Percentiles rank a stretch among this genome's conserved stretches.
These are phyloP conservation scores for Fusarium udum DNA, from an alignment of 2,329 filamentous ascomycete genomes.

Conservation along the genomic window DNA sequence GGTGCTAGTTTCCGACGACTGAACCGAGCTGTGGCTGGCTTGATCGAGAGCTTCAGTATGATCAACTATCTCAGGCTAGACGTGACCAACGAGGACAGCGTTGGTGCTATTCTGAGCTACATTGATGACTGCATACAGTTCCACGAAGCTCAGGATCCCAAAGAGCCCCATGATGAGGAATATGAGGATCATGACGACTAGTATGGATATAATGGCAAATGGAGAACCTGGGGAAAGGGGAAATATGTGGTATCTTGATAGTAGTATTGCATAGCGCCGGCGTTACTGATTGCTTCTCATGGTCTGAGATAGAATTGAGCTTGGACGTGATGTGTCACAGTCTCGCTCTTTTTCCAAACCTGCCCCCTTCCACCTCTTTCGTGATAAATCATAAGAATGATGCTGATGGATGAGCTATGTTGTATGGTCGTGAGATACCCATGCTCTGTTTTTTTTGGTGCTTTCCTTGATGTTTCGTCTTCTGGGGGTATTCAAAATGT, in stretches of 20 bases:
- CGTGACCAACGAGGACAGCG: constrained; percentile 90
- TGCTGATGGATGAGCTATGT: not conserved
- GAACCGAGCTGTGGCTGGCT: constrained; percentile 85
- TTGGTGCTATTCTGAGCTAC: constrained; percentile 84
- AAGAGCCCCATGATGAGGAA: constrained; percentile 74
- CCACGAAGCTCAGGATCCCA: constrained; percentile 91
- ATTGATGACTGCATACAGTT: constrained; percentile 95
- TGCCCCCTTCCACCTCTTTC: constrained; percentile 31
- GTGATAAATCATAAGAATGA: constrained; percentile 2
- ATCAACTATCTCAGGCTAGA: constrained; percentile 93
- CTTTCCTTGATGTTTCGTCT: constrained; percentile 8
- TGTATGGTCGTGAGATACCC: not conserved
- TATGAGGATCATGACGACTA: constrained; percentile 52
- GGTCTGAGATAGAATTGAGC: constrained; percentile 28
- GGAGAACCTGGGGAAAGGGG: constrained; percentile 15
- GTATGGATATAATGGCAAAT: constrained; percentile 1
- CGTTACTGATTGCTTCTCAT: constrained; percentile 41
- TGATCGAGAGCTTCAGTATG: constrained; percentile 99
- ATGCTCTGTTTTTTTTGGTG: not conserved
- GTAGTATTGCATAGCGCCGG: constrained; percentile 45
- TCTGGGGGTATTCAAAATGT: constrained; percentile 27
- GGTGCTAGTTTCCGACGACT: constrained; percentile 83
- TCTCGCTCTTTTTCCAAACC: constrained; percentile 1
- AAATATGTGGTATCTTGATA: constrained; percentile 33
- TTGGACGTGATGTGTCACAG: constrained; percentile 18